Evolutionary conservation across 2,329 filamentous ascomycete species (phyloP).

Genomic region (Fusarium staphyleae): DNA sequence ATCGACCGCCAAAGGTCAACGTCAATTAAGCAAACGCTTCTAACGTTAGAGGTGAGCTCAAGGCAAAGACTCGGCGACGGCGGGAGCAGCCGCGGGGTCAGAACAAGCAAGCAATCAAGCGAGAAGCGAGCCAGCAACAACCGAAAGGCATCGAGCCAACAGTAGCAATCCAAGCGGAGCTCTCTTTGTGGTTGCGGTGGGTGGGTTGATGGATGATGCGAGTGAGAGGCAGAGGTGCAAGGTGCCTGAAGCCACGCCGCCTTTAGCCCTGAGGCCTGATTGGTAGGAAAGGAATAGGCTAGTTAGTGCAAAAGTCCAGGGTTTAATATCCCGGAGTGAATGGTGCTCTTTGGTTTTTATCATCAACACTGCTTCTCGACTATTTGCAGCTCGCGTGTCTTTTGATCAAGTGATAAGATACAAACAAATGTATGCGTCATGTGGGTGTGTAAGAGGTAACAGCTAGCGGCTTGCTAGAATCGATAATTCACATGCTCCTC

Average conservation of each 20-base stretch:
- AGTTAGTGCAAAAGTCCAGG: not conserved
- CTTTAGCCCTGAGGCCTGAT: constrained; percentile 9
- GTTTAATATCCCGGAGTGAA: too few species aligned
- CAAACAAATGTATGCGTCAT: too few species aligned
- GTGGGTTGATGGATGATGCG: constrained; percentile 2
- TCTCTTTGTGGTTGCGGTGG: constrained; percentile 9
- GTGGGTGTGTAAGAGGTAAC: too few species aligned
- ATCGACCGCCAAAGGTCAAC: constrained; percentile 1
- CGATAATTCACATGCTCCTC: too few species aligned
- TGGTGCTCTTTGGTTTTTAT: too few species aligned
- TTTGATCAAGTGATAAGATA: too few species aligned
- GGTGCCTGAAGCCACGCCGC: constrained; percentile 12
- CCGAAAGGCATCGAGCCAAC: too few species aligned
- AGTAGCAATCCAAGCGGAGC: not conserved
- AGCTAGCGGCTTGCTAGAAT: too few species aligned
- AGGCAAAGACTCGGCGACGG: constrained; percentile 25
- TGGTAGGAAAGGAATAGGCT: not conserved
- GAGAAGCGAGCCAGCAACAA: not conserved
- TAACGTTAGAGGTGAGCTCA: constrained; percentile 12
- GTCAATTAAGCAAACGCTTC: too few species aligned
- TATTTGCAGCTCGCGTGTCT: too few species aligned
- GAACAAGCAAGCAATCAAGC: not conserved
- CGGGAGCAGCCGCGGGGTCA: constrained; percentile 33
- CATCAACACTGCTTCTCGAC: too few species aligned
- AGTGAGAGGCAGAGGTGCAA: constrained; percentile 3